These are phyloP conservation scores for Pseudogymnoascus sp. DNA, from an alignment of 2,329 filamentous ascomycete genomes.

Conservation along the genomic window DNA sequence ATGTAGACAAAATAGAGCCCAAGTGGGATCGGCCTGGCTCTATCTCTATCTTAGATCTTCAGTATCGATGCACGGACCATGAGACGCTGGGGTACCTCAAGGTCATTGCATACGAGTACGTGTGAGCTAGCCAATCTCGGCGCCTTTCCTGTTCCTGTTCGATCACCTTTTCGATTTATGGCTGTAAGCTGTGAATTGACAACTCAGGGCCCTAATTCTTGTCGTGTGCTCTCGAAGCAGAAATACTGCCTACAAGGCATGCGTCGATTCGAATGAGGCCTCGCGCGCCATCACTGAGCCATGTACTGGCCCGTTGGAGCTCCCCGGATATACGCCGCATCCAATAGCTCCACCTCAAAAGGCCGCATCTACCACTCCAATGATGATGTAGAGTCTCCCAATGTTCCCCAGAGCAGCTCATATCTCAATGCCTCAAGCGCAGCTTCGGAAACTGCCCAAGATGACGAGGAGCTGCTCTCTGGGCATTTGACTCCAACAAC, in stretches of 20 bases:
- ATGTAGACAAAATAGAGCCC: constrained; percentile 1
- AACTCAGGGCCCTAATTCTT: not conserved
- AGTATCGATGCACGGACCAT: not conserved
- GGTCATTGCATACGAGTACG: not conserved
- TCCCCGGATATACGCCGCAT: constrained; percentile 73
- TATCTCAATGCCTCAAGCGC: constrained; percentile 22
- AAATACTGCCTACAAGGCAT: constrained; percentile 23
- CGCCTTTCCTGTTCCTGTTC: not conserved
- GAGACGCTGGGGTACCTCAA: not conserved
- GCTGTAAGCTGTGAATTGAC: constrained; percentile 1
- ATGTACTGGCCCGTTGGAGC: constrained; percentile 93
- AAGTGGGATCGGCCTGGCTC: not conserved
- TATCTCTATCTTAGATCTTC: constrained; percentile 6
- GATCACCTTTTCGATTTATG: constrained; percentile 1
- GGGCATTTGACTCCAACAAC: constrained; percentile 29
- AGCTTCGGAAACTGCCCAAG: constrained; percentile 18
- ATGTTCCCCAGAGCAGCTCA: constrained; percentile 28
- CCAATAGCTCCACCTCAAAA: constrained; percentile 49
- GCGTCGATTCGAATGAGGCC: constrained; percentile 27
- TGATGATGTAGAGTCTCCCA: constrained; percentile 45
- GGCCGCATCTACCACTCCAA: constrained; percentile 46
- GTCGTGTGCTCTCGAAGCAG: constrained; percentile 6
- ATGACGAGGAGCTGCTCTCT: constrained; percentile 18
- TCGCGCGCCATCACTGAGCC: constrained; percentile 30
- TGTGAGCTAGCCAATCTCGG: constrained; percentile 1